phyloP scores from a whole-genome alignment of 2,329 filamentous ascomycete species.

The Aspergillus chevalieri region DNA sequence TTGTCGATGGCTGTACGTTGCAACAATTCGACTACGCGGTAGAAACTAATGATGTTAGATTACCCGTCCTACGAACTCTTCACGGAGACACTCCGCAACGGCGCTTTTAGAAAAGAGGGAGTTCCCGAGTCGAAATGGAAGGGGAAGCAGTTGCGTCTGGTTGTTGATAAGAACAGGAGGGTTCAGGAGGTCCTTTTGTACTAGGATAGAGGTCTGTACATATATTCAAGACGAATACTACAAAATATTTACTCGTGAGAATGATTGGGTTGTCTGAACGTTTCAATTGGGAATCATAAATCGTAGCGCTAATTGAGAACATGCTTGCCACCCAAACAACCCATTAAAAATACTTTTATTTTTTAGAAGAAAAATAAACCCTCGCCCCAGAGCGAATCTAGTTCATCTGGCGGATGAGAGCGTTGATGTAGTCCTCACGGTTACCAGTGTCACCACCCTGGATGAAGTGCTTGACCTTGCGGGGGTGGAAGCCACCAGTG shows the following conservation, averaged over 20 bases:
- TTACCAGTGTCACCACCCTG: slow-evolving; percentile 98
- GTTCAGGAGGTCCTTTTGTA: slow-evolving; percentile 54
- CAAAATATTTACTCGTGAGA: neutral
- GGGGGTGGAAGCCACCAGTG: slow-evolving; percentile 86
- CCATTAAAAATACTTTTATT: slow-evolving; percentile 14
- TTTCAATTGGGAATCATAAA: slow-evolving; percentile 30
- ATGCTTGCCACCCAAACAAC: slow-evolving; percentile 29
- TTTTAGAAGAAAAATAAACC: slow-evolving; percentile 7
- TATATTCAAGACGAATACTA: neutral
- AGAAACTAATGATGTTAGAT: slow-evolving; percentile 33
- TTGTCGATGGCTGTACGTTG: slow-evolving; percentile 60
- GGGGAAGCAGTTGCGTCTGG: slow-evolving; percentile 55
- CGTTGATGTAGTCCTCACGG: slow-evolving; percentile 97
- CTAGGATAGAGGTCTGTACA: slow-evolving; percentile 17
- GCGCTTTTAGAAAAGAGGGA: slow-evolving; percentile 43
- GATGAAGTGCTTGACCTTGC: slow-evolving; percentile 99
- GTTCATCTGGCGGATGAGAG: slow-evolving; percentile 97
- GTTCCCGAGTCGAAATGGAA: slow-evolving; percentile 31
- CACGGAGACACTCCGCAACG: slow-evolving; percentile 52
- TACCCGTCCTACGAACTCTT: slow-evolving; percentile 69
- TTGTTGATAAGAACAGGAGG: slow-evolving; percentile 56
- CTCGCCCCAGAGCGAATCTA: slow-evolving; percentile 44
- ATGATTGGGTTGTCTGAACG: slow-evolving; percentile 29
- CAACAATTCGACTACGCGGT: neutral
- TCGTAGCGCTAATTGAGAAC: slow-evolving; percentile 25